Evolutionary conservation across 2,329 filamentous ascomycete genomes (phyloP).

Genomic region (Colletotrichum agaves): DNA sequence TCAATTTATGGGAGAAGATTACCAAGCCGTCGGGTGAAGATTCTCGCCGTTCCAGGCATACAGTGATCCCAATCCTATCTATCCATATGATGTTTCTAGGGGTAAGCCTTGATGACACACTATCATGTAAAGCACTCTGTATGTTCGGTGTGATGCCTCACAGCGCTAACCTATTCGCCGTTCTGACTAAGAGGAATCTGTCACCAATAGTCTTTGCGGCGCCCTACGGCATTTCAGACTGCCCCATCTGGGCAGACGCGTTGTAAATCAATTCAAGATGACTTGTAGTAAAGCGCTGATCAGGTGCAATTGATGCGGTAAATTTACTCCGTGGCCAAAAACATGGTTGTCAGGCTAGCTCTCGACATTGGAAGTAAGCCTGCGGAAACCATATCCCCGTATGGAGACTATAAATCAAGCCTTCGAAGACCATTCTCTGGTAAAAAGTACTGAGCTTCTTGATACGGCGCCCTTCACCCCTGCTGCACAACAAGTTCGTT

Average conservation of each 20-base stretch:
- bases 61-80: background rate
- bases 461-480: conserved; percentile 18
- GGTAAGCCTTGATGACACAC: background rate
- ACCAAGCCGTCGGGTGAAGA: background rate
- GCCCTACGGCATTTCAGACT: conserved; percentile 37
- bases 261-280: conserved; percentile 39
- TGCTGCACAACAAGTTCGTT: background rate
- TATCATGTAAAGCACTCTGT: background rate
- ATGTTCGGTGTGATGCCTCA: conserved; percentile 4
- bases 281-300: conserved; percentile 31
- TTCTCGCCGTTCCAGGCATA: conserved; percentile 3
- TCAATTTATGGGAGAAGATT: background rate
- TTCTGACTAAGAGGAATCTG: conserved; percentile 1
- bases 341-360: conserved; percentile 36
- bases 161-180: background rate
- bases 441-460: background rate
- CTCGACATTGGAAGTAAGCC: background rate
- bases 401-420: background rate
- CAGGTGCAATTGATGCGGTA: conserved; percentile 39
- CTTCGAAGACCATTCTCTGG: background rate
- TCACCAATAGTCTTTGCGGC: conserved; percentile 37
- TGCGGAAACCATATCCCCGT: background rate
- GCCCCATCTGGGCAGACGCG: conserved; percentile 39
- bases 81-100: background rate
- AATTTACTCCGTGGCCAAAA: conserved; percentile 30